Conservation (phyloP, 805 yeast genomes). For the Wickerhamia fluorescens region DNA sequence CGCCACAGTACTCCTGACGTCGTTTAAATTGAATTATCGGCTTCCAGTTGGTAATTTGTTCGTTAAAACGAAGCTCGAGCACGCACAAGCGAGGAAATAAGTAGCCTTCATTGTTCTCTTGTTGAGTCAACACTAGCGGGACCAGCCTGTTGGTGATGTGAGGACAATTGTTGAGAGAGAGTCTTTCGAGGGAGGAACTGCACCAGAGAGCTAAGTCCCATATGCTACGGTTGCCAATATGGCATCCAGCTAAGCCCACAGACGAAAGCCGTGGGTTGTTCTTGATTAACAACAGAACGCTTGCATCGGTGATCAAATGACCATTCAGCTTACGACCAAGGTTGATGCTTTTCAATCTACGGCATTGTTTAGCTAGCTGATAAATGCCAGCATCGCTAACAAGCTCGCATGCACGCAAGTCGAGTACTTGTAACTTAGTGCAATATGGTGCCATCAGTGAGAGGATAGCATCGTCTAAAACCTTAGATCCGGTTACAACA, state of each 20-base stretch:
- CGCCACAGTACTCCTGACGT: slow-evolving; percentile 37
- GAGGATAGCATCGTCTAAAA: slow-evolving; percentile 55
- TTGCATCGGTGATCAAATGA: slow-evolving; percentile 60
- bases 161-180: slow-evolving; percentile 71
- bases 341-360: slow-evolving; percentile 51
- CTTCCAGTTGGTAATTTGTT: slow-evolving; percentile 47
- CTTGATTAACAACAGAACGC: slow-evolving; percentile 50
- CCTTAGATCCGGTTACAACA: slow-evolving; percentile 65
- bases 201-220: slow-evolving; percentile 67
- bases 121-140: slow-evolving; percentile 36
- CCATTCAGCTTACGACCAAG: slow-evolving; percentile 74
- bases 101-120: slow-evolving; percentile 40
- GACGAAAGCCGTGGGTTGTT: slow-evolving; percentile 53
- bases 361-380: slow-evolving; percentile 57
- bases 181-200: slow-evolving; percentile 47
- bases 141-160: slow-evolving; percentile 50
- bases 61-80: slow-evolving; percentile 64
- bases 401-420: slow-evolving; percentile 76
- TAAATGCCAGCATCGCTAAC: slow-evolving; percentile 72
- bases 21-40: slow-evolving; percentile 66
- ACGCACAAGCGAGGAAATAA: slow-evolving; percentile 46
- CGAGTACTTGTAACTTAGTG: slow-evolving; percentile 57
- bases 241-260: slow-evolving; percentile 85
- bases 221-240: slow-evolving; percentile 64
- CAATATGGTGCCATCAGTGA: slow-evolving; percentile 45